Percentiles rank a stretch among this genome's conserved stretches.
These are phyloP conservation scores for Kurtzmaniella quercitrusa DNA, from an alignment of 1,139 yeast genomes.

Conservation along the genomic window DNA sequence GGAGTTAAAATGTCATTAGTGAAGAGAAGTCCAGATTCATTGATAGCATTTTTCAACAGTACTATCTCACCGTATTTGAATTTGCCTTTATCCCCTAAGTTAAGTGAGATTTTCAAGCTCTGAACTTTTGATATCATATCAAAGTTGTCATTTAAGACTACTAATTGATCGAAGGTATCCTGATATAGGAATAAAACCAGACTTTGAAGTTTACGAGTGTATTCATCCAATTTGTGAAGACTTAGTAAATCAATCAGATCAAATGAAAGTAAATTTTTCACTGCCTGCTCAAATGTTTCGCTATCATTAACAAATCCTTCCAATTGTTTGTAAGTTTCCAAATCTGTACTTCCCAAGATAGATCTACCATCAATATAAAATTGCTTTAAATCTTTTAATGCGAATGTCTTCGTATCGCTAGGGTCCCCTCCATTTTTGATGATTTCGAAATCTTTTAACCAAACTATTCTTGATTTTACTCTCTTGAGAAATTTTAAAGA, in stretches of 20 bases:
- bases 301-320: slow-evolving; percentile 27
- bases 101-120: slow-evolving; percentile 11
- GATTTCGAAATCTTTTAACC: slow-evolving; percentile 40
- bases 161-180: slow-evolving; percentile 23
- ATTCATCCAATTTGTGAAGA: slow-evolving; percentile 16
- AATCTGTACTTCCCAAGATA: slow-evolving; percentile 27
- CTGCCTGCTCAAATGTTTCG: slow-evolving; percentile 23
- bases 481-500: slow-evolving; percentile 47
- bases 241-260: slow-evolving; percentile 23
- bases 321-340: slow-evolving; percentile 18
- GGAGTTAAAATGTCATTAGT: slow-evolving; percentile 17
- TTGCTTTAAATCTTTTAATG: slow-evolving; percentile 29
- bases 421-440: slow-evolving; percentile 42
- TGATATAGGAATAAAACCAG: slow-evolving; percentile 24
- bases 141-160: slow-evolving; percentile 23
- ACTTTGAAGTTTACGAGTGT: slow-evolving; percentile 22
- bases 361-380: slow-evolving; percentile 40
- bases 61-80: slow-evolving; percentile 17
- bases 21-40: slow-evolving; percentile 25
- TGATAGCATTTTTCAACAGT: slow-evolving; percentile 19
- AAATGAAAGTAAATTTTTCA: slow-evolving; percentile 22
- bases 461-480: slow-evolving; percentile 43
- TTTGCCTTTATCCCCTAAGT: not conserved
- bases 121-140: slow-evolving; percentile 15
- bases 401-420: slow-evolving; percentile 30